Evolutionary conservation across 2,329 filamentous ascomycete genomes (phyloP), one percentile per base, ranked within the genome.

Genomic region (Sclerotinia spermophila): DNA sequence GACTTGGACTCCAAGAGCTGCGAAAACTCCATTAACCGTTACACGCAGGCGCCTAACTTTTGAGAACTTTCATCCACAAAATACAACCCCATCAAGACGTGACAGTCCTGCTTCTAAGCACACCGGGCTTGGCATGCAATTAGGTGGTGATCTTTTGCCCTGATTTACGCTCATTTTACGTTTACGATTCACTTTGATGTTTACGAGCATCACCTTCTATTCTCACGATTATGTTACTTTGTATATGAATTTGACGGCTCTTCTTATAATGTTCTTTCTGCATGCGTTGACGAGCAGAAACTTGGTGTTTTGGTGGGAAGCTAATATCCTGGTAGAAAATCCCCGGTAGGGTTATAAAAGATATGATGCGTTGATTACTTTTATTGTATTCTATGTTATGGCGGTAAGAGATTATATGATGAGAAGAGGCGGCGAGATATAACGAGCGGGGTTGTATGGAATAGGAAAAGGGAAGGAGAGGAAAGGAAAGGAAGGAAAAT

Each of bases 61-160:
- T 69, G 78, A 79, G 17, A 76, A 74, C 62, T 73, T 74, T 53
- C 60, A 68, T 7, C 61, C 73, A 45, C 72, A 75, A n/a, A 73
- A 60, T 68, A 53, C 72, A 30, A 77, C 73, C 60, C 72, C 75
- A 21, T 72, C 71, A 21, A 62, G 73, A 60, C 69, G 73, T 45
- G 72, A 73, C 17, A 64, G 68, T 58, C 71, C 69, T 60, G 78
- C 76, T 45, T 77, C 76, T 24, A 86, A 84, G 75, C 82, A 81
- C 73, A 82, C 80, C 21, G 86, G 86, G 11, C 80, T 89, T n/a
- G 85, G 87, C 45, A 85, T 91, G 83, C 88, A 91, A 75, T 82
- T 91, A 21, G 89, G 89, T 30, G 89, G 88, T 67, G 88, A 90
- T 78, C 82, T 91, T 55, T 82, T 86, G 60, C 84, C 84, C 72